These are phyloP conservation scores for Anacardium occidentale DNA, from an alignment of 345 rosid genomes.

Conservation along the genomic window DNA sequence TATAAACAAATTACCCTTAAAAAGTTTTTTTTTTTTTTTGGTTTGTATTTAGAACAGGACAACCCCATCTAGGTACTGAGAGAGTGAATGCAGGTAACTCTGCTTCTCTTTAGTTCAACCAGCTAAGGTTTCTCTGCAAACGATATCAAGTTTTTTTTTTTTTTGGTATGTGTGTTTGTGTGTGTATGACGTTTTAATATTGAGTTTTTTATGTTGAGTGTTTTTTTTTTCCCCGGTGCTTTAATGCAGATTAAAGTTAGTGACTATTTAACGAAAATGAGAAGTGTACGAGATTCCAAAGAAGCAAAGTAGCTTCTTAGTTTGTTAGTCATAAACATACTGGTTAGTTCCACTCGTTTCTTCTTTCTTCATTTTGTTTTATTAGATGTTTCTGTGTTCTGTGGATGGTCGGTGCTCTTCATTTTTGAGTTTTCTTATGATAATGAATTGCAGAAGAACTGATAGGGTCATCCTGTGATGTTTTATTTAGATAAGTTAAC, in stretches of 20 bases:
- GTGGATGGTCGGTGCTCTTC: background rate
- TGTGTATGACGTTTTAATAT: background rate
- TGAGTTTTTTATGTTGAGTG: background rate
- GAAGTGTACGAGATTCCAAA: slow-evolving; percentile 13
- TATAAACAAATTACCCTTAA: too few species aligned
- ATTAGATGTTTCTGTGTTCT: background rate
- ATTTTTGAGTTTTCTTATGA: background rate
- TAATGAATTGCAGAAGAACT: background rate
- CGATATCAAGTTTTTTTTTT: slow-evolving; percentile 23
- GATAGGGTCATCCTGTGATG: background rate
- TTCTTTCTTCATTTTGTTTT: background rate
- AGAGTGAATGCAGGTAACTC: background rate
- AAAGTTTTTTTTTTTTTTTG: background rate
- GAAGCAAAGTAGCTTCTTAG: slow-evolving; percentile 11
- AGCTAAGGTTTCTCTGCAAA: slow-evolving; percentile 11
- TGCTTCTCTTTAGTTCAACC: slow-evolving; percentile 7
- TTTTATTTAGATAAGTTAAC: background rate
- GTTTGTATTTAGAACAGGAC: slow-evolving; percentile 8
- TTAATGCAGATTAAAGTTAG: slow-evolving; percentile 29
- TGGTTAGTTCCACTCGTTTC: slow-evolving; percentile 24
- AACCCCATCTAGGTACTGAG: background rate
- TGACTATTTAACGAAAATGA: background rate
- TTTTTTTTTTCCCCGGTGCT: slow-evolving; percentile 14
- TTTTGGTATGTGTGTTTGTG: too few species aligned
- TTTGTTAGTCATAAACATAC: slow-evolving; percentile 18